Evolutionary conservation across 768 basidiomycete species (phyloP).

Genomic region (Podaxis sp.): DNA sequence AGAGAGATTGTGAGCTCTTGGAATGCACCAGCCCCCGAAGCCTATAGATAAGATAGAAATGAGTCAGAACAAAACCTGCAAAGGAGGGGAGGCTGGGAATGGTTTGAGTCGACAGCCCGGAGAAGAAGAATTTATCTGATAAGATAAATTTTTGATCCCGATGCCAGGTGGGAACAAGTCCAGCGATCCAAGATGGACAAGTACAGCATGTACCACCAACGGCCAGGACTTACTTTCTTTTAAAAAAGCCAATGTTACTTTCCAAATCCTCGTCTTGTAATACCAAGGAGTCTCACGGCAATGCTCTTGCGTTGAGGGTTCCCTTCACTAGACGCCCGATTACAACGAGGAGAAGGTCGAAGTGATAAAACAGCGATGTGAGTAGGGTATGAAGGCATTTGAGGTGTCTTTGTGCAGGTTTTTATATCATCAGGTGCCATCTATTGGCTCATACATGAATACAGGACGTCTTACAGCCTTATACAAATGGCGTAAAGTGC

Average conservation of each 20-base stretch:
- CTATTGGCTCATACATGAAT: background rate
- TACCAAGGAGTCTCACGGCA: background rate
- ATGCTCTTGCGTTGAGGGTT: background rate
- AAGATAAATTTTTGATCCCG: background rate
- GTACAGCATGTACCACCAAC: no score
- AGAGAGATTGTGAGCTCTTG: background rate
- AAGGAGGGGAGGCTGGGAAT: background rate
- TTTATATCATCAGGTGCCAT: constrained; percentile 1
- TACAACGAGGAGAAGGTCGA: background rate
- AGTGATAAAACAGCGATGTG: background rate
- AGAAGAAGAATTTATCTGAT: constrained; percentile 1
- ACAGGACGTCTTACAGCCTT: background rate
- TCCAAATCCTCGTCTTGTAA: background rate
- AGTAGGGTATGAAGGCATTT: background rate
- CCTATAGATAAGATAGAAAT: background rate
- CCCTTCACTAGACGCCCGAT: background rate
- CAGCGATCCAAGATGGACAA: no score
- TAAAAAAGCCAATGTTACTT: no score
- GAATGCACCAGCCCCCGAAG: background rate
- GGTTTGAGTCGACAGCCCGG: background rate
- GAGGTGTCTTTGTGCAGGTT: background rate
- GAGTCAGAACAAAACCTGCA: background rate
- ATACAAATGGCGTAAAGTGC: constrained; percentile 10
- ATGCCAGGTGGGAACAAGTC: background rate
- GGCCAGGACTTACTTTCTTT: no score